Evolutionary conservation across 2,329 filamentous ascomycete genomes (phyloP).

Genomic region (Pezicula neosporulosa): DNA sequence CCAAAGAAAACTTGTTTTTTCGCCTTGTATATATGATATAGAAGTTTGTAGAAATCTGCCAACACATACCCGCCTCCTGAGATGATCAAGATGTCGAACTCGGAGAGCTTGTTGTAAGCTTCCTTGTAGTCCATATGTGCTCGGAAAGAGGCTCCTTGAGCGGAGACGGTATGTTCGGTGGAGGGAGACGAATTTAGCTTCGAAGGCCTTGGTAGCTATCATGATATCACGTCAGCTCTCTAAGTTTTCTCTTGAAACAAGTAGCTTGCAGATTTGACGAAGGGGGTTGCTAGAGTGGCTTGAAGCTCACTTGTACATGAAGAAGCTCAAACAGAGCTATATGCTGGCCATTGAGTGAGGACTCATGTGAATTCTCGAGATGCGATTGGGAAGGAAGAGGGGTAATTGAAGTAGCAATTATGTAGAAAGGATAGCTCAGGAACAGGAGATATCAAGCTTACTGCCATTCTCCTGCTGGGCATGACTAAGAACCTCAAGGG

Average conservation of each 20-base stretch:
- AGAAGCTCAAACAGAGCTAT: slow-evolving; percentile 1
- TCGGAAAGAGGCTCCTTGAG: slow-evolving; percentile 65
- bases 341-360: slow-evolving; percentile 5
- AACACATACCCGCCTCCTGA: slow-evolving; percentile 54
- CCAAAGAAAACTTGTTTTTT: too few species aligned
- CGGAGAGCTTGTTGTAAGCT: slow-evolving; percentile 56
- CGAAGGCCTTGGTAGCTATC: slow-evolving; percentile 25
- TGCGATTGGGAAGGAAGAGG: slow-evolving; percentile 1
- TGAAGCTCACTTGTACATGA: not conserved
- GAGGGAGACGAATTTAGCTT: slow-evolving; percentile 29
- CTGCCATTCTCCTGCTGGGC: slow-evolving; percentile 49
- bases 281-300: not conserved
- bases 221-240: not conserved
- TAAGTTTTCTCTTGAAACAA: not conserved
- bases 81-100: slow-evolving; percentile 74
- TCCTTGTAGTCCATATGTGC: slow-evolving; percentile 78
- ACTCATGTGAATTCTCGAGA: slow-evolving; percentile 3
- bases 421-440: not conserved
- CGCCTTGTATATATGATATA: too few species aligned
- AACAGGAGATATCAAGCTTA: slow-evolving; percentile 28
- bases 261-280: not conserved
- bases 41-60: too few species aligned
- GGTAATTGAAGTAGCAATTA: not conserved
- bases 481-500: slow-evolving; percentile 52
- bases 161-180: slow-evolving; percentile 49